These are phyloP conservation scores for Prunus kanzakura DNA, from an alignment of 306 rosid species.

Conservation along the genomic window DNA sequence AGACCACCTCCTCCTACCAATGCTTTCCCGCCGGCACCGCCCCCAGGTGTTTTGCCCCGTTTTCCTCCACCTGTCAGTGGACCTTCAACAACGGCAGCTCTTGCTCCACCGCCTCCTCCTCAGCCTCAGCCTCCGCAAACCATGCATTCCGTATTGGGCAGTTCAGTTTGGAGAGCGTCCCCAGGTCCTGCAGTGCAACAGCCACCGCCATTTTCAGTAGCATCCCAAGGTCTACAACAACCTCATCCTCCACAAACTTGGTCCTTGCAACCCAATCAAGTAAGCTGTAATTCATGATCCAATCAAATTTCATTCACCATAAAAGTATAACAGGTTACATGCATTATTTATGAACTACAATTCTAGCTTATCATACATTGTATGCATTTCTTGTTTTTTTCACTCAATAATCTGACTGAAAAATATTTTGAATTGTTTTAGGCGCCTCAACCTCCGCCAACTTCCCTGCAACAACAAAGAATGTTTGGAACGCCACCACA, in stretches of 20 bases:
- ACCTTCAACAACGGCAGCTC: slow-evolving; percentile 40
- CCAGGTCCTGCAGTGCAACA: slow-evolving; percentile 48
- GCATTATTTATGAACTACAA: not conserved
- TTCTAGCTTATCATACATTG: not conserved
- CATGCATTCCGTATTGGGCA: slow-evolving; percentile 33
- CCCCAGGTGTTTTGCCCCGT: slow-evolving; percentile 27
- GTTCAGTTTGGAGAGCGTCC: slow-evolving; percentile 23
- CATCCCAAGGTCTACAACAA: slow-evolving; percentile 48
- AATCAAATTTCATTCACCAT: not conserved
- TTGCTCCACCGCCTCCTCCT: slow-evolving; percentile 44
- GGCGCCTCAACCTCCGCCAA: slow-evolving; percentile 59
- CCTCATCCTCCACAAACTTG: slow-evolving; percentile 62
- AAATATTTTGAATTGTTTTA: slow-evolving; percentile 24
- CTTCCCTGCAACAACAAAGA: slow-evolving; percentile 61
- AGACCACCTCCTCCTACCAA: slow-evolving; percentile 60
- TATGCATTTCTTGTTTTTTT: slow-evolving; percentile 15
- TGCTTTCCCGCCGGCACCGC: slow-evolving; percentile 37
- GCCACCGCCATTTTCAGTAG: slow-evolving; percentile 49
- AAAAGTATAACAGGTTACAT: not conserved
- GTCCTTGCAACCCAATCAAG: slow-evolving; percentile 75
- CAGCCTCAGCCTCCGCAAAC: slow-evolving; percentile 26
- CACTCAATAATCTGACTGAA: slow-evolving; percentile 6
- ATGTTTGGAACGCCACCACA: slow-evolving; percentile 88
- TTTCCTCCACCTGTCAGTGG: slow-evolving; percentile 43
- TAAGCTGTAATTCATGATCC: slow-evolving; percentile 3